These are phyloP conservation scores for Umbelopsis isabellina DNA, from an alignment of 192 early-diverging fungal species.

Conservation along the genomic window DNA sequence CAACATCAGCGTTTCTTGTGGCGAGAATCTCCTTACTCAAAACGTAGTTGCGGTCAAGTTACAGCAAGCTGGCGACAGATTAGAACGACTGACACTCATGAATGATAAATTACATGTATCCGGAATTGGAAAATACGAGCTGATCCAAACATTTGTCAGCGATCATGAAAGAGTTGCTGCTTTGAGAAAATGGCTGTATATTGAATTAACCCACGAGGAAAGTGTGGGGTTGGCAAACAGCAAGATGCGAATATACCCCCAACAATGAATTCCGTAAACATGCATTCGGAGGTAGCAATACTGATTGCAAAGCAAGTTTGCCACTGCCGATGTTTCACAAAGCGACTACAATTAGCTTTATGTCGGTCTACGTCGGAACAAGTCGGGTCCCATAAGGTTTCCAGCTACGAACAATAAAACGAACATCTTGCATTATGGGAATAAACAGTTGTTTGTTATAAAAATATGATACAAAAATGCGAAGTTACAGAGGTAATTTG, in stretches of 20 bases:
- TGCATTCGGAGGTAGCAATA: neutral
- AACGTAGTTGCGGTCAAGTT: neutral
- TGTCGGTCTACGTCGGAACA: too few relatives aligned
- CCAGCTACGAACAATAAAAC: too few relatives aligned
- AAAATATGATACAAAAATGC: too few relatives aligned
- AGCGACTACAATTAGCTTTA: too few relatives aligned
- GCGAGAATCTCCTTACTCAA: neutral
- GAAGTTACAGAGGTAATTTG: too few relatives aligned
- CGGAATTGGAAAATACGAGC: neutral
- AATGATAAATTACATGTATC: neutral
- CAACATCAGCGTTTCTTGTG: neutral
- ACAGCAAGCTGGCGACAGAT: neutral
- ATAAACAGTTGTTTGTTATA: too few relatives aligned
- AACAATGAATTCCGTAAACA: neutral
- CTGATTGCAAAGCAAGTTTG: neutral
- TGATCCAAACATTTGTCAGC: neutral
- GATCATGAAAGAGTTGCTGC: neutral
- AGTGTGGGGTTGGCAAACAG: neutral
- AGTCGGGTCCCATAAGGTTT: too few relatives aligned
- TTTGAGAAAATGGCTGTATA: neutral
- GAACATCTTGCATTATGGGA: too few relatives aligned
- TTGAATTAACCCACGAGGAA: conserved; percentile 5
- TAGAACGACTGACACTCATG: neutral
- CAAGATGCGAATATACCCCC: neutral
- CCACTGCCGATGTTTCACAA: too few relatives aligned